phyloP scores from a whole-genome alignment of 352 stramenopile species.

The Phytophthora macrochlamydospora region DNA sequence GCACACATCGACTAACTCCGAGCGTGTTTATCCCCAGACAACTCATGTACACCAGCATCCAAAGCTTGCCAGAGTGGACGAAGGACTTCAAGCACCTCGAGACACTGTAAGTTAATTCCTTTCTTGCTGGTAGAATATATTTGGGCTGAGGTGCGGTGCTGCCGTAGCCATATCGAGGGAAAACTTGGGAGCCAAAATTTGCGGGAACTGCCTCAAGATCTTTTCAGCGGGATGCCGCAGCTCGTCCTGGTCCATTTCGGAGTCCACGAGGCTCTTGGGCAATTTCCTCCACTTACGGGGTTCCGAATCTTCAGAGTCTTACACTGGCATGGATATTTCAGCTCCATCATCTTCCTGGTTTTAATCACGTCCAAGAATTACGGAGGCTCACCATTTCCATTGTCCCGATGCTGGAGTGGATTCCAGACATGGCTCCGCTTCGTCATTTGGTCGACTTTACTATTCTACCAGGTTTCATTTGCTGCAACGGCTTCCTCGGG shows the following conservation, averaged over 20 bases:
- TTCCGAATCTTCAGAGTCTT: conserved; percentile 15
- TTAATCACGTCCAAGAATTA: conserved; percentile 4
- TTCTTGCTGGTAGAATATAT: not conserved
- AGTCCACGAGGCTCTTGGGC: conserved; percentile 1
- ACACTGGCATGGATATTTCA: conserved; percentile 17
- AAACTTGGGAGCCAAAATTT: conserved; percentile 15
- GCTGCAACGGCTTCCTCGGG: conserved; percentile 21
- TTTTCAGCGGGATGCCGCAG: conserved; percentile 18
- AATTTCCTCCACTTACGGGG: conserved; percentile 6
- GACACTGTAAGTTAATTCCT: conserved; percentile 15
- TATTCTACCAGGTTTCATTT: conserved; percentile 5
- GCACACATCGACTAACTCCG: not conserved
- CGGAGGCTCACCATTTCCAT: conserved; percentile 1
- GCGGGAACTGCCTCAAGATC: conserved; percentile 1
- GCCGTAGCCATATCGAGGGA: conserved; percentile 11
- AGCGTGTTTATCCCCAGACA: conserved; percentile 1
- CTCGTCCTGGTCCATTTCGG: conserved; percentile 16
- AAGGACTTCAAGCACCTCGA: conserved; percentile 19
- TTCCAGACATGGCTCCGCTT: conserved; percentile 17
- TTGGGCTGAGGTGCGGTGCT: not conserved
- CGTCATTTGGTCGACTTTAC: conserved; percentile 6
- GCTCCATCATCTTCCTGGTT: conserved; percentile 1
- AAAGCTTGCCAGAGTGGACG: conserved; percentile 13
- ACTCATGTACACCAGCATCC: conserved; percentile 20
- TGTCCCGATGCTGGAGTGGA: conserved; percentile 5